Evolutionary conservation across 208 protist species (phyloP), one percentile per base, ranked within the genome.

Genomic region (Crithidia expoeki): DNA sequence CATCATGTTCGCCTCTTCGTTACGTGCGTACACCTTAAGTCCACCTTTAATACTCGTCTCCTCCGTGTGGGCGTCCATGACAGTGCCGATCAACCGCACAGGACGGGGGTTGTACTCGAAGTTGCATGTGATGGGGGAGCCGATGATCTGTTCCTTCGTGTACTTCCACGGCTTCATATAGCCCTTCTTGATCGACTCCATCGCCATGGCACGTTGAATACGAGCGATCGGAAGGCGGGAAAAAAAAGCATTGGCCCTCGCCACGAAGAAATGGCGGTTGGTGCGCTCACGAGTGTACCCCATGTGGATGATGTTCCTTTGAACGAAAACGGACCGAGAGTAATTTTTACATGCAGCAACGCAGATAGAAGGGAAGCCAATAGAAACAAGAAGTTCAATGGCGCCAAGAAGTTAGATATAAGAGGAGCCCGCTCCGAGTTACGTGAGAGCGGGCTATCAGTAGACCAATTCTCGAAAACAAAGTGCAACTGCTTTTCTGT

Each of bases 1-100:
- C 88, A 94, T 94, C 84, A 96, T 93, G 76, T 96, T 96, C 36
- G 92, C 87, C 73, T 96, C 89, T 68, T 96, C 92, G 63, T 92
- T 95, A 9, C 88, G 76, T 17, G 92, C 85, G 77, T 94, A 95
- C 50, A 96, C 90, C 85, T 96, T 96, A 57, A 96, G 56, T 2
- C 92, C 92, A 2, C 92, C 92, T 75, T 95, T 95, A 44, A 96
- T 86, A 61, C 90, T 96, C 38, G 89, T 94, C 80, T 96, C 88
- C 73, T 85, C 75, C 25, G 88, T 90, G 79, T 95, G 89, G 0
- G 88, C 88, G 65, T 96, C 92, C 92, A 96, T 96, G 21, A 96
- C 85, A 2, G 92, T 95, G 46, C 92, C 92, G 46, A 96, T 94
- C 51, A 96, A 82, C 1, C 92, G 87, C 68, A 96, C 88, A 4